Conservation (phyloP, 371 early-diverging fungal genomes). For the Apophysomyces trapeziformis region DNA sequence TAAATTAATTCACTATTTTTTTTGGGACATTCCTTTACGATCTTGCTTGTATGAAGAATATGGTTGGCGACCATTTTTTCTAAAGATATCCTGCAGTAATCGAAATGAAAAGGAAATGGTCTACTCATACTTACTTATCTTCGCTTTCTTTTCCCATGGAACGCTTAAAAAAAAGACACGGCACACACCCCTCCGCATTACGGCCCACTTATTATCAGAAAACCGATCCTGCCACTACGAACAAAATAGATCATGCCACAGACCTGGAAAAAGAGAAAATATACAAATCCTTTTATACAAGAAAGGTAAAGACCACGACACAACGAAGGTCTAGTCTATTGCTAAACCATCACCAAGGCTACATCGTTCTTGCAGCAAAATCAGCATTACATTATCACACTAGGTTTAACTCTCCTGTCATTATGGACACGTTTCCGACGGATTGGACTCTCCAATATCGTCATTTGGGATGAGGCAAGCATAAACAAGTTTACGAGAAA, state of each 20-base stretch:
- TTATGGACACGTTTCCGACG: slow-evolving; percentile 77
- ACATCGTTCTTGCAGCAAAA: not conserved
- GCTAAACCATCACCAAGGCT: not conserved
- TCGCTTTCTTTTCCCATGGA: slow-evolving; percentile 17
- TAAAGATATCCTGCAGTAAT: no score
- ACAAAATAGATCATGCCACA: not conserved
- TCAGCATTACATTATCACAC: slow-evolving; percentile 40
- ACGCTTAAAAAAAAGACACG: slow-evolving; percentile 26
- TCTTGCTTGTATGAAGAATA: not conserved
- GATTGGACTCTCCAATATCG: slow-evolving; percentile 73
- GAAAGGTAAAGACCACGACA: not conserved
- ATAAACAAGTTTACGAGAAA: no score
- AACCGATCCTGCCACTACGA: not conserved
- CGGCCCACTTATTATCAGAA: slow-evolving; percentile 2
- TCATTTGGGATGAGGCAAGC: slow-evolving; percentile 78
- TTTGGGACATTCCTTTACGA: not conserved
- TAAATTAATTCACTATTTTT: not conserved
- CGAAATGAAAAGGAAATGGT: slow-evolving; percentile 3
- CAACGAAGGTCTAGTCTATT: not conserved
- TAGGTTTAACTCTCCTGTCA: slow-evolving; percentile 57
- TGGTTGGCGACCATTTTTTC: no score
- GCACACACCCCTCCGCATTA: not conserved
- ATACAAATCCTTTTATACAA: not conserved
- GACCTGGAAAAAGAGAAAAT: not conserved
- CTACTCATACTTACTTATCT: slow-evolving; percentile 6